Evolutionary conservation across 2,329 filamentous ascomycete species (phyloP), one percentile per base, ranked within the genome.

Genomic region (Fusarium clavum): DNA sequence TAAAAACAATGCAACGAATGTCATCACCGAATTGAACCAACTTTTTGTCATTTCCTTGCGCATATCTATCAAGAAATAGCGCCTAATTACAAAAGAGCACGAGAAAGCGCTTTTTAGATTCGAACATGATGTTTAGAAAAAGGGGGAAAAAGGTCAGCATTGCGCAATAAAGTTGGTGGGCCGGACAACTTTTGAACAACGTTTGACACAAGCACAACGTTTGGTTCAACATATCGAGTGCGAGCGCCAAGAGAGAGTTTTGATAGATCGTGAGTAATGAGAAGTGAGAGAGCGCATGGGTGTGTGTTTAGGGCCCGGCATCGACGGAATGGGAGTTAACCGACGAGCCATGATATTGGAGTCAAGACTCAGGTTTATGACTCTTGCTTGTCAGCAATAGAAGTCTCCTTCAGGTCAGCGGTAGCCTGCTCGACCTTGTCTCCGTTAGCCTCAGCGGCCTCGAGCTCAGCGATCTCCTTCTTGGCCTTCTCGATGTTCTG

Each of bases 401-500:
- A 83, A 59, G 82, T 79, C 70, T 87, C 81, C 81, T 87, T 84
- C 61, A 88, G 81, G 59, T 82, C 84, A 56, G 83, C 79, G 53
- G 85, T 83, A 58, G 84, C 83, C 64, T 86, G 85, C 43, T 87
- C 88, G 56, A 89, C 85, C 66, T 83, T 84, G 70, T 86, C 83
- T 66, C 79, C 84, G 77, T 83, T 84, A 72, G 82, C 81, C 70
- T 85, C 85, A 67, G 81, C 83, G 57, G 83, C 81, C 76, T 98
- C 95, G 59, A 98, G 88, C 73, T 91, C 90, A 79, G 94, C 93
- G 69, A 99, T 97, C 81, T 98, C 94, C 82, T 95, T 95, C 86
- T 97, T 92, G 67, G 96, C 96, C 83, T 98, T 97, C 70, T 94
- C 93, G 67, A 98, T 91, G 86, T 99, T 99, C 96, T 98, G 77